A percentile compares a stretch with the other conserved stretches of the same genome.
These are phyloP conservation scores for Pterocarpus santalinus DNA, from an alignment of 306 rosid species.

Conservation along the genomic window DNA sequence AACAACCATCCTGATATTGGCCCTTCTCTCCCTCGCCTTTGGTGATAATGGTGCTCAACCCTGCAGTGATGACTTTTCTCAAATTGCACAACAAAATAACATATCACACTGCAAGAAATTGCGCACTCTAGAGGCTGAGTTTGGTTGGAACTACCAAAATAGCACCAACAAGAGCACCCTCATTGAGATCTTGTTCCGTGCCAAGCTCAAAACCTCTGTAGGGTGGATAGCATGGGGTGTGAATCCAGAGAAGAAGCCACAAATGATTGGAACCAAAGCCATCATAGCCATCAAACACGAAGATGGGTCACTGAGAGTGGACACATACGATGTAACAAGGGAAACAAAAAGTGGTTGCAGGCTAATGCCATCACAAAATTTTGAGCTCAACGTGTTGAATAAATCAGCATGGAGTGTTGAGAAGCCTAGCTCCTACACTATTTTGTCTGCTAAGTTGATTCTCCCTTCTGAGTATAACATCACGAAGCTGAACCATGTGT, in stretches of 20 bases:
- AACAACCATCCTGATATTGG: neutral
- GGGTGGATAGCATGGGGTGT: conserved; percentile 78
- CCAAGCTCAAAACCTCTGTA: neutral
- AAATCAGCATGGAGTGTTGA: neutral
- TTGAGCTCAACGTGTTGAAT: neutral
- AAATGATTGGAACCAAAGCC: conserved; percentile 89
- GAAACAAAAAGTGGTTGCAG: conserved; percentile 64
- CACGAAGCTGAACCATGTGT: conserved; percentile 64
- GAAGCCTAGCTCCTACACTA: neutral
- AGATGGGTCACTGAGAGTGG: neutral
- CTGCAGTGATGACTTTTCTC: neutral
- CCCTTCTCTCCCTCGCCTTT: neutral
- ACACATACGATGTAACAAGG: conserved; percentile 51
- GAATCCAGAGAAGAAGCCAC: conserved; percentile 60
- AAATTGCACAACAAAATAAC: neutral
- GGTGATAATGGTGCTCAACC: neutral
- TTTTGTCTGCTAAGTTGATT: conserved; percentile 50
- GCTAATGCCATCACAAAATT: conserved; percentile 18
- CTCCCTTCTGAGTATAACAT: conserved; percentile 50
- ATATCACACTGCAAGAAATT: conserved; percentile 59
- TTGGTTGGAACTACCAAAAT: conserved; percentile 58
- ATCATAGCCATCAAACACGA: conserved; percentile 54
- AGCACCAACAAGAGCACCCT: neutral
- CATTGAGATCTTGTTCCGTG: conserved; percentile 60
- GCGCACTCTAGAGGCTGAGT: conserved; percentile 65